Evolutionary conservation across 345 rosid species (phyloP).

Genomic region (Linum usitatissimum): DNA sequence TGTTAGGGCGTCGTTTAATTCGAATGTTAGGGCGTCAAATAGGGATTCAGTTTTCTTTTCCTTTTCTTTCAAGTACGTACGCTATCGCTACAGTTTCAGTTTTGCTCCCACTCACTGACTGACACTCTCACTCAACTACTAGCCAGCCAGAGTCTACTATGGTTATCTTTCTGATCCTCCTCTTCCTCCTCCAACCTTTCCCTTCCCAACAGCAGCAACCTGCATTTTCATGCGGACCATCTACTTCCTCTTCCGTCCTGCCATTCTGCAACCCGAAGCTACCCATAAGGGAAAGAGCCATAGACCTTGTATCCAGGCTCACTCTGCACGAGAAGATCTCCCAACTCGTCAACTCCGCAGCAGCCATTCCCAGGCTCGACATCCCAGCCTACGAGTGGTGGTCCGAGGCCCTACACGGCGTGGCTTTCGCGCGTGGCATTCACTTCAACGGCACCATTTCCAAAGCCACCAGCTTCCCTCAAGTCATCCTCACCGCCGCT

Average conservation of each 20-base stretch:
- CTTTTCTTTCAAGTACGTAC: too few relatives aligned
- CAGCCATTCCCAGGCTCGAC: constrained; percentile 11
- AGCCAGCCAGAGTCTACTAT: neutral
- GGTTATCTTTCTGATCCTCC: neutral
- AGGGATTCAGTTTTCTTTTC: too few relatives aligned
- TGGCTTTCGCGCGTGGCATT: constrained; percentile 13
- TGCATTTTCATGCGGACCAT: constrained; percentile 1
- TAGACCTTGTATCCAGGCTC: constrained; percentile 4
- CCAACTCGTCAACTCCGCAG: constrained; percentile 8
- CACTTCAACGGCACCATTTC: constrained; percentile 12
- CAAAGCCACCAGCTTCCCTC: constrained; percentile 20
- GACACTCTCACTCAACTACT: too few relatives aligned
- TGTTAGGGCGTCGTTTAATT: too few relatives aligned
- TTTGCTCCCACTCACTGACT: too few relatives aligned
- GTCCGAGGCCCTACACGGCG: constrained; percentile 23
- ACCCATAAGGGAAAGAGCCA: neutral
- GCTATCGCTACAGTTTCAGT: too few relatives aligned
- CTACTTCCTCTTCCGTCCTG: neutral
- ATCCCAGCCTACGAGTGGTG: constrained; percentile 20
- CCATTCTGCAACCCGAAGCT: constrained; percentile 3
- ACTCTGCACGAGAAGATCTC: constrained; percentile 8
- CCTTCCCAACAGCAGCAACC: neutral
- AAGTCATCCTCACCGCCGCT: constrained; percentile 17
- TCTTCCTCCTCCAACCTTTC: neutral
- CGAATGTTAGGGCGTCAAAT: too few relatives aligned